Percentiles rank a stretch among this genome's conserved stretches.
These are phyloP conservation scores for Thelonectria olida DNA, from an alignment of 2,329 filamentous ascomycete species.

Conservation along the genomic window DNA sequence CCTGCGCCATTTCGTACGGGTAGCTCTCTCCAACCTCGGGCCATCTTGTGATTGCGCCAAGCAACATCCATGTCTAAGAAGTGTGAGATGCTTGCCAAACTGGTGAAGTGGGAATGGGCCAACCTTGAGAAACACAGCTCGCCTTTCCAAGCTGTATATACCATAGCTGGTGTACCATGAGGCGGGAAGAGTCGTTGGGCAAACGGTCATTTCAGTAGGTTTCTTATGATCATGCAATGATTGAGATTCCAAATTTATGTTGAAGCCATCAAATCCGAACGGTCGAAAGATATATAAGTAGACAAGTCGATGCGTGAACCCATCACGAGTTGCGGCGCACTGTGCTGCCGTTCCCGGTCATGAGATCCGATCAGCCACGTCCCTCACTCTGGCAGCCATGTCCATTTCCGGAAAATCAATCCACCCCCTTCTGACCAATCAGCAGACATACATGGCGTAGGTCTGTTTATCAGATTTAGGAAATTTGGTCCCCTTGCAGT, in stretches of 20 bases:
- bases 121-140: conserved; percentile 26
- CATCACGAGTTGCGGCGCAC: too few species aligned
- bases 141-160: conserved; percentile 21
- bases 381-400: too few species aligned
- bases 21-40: conserved; percentile 20
- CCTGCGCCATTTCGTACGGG: conserved; percentile 19
- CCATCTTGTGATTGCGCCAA: conserved; percentile 22
- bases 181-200: conserved; percentile 27
- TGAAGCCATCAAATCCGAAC: too few species aligned
- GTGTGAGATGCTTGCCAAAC: neutral
- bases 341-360: neutral
- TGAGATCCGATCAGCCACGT: neutral
- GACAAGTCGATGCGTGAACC: too few species aligned
- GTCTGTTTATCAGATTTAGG: too few species aligned
- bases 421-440: too few species aligned
- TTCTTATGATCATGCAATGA: neutral
- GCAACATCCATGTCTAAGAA: conserved; percentile 23
- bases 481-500: too few species aligned
- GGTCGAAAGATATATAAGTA: too few species aligned
- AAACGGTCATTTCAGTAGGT: neutral
- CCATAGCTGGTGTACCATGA: conserved; percentile 31
- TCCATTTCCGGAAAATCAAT: too few species aligned
- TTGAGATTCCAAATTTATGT: neutral
- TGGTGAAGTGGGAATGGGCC: neutral
- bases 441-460: too few species aligned